These are phyloP conservation scores for Trichoderma asperelloides DNA, from an alignment of 495 filamentous ascomycete species.

Conservation along the genomic window DNA sequence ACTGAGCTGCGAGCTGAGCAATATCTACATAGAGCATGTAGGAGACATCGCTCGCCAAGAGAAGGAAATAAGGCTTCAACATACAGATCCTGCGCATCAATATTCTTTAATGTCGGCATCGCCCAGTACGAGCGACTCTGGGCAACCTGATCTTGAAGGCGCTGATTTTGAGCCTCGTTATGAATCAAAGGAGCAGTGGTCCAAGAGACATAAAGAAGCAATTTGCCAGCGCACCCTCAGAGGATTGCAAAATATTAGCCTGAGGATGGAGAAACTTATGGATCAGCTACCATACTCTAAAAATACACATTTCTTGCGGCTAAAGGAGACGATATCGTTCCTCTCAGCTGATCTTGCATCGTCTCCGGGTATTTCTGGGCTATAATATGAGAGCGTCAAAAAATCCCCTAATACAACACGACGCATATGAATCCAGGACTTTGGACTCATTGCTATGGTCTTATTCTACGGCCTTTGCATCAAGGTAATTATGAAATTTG, in stretches of 20 bases:
- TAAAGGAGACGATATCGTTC: slow-evolving; percentile 58
- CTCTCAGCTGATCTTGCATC: neutral
- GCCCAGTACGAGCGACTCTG: slow-evolving; percentile 13
- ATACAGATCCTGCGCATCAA: neutral
- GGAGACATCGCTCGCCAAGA: slow-evolving; percentile 13
- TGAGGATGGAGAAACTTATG: slow-evolving; percentile 55
- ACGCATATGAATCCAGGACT: no score
- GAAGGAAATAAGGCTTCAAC: slow-evolving; percentile 4
- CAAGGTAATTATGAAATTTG: no score
- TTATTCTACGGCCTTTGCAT: no score
- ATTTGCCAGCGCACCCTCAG: slow-evolving; percentile 21
- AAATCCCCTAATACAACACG: no score
- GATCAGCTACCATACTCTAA: slow-evolving; percentile 55
- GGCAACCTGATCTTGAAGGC: neutral
- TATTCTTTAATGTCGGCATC: slow-evolving; percentile 7
- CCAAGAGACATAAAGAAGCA: slow-evolving; percentile 18
- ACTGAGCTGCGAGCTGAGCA: slow-evolving; percentile 32
- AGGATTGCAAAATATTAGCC: slow-evolving; percentile 40
- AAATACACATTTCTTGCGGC: slow-evolving; percentile 45
- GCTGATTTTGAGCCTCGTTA: neutral
- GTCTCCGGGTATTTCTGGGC: neutral
- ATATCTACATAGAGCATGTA: slow-evolving; percentile 21
- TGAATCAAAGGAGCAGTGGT: slow-evolving; percentile 12
- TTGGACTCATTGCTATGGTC: no score
- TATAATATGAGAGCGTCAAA: neutral